These are phyloP conservation scores for Henckelia pumila DNA, from an alignment of 257 asterid species.

Conservation along the genomic window DNA sequence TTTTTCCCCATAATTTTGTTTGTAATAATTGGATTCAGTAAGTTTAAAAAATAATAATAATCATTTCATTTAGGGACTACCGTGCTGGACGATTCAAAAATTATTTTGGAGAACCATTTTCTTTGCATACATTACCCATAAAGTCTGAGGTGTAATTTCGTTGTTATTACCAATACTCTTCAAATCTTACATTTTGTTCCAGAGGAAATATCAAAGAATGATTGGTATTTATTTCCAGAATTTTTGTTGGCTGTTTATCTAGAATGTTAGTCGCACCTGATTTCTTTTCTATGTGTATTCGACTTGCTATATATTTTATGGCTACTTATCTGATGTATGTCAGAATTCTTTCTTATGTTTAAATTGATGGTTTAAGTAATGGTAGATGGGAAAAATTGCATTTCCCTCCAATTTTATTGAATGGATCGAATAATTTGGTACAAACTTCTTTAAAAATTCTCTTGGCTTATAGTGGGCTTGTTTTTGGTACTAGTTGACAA, in stretches of 20 bases:
- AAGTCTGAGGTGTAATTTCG: background rate
- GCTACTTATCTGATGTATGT: background rate
- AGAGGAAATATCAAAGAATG: background rate
- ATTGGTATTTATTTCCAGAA: background rate
- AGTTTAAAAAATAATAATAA: no score
- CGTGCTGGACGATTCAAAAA: no score
- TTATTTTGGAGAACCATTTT: background rate
- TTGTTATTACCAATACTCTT: background rate
- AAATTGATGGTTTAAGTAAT: background rate
- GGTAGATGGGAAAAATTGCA: background rate
- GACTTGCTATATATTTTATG: background rate
- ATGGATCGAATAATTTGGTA: background rate
- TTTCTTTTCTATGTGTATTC: background rate
- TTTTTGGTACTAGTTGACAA: background rate
- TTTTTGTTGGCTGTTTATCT: background rate
- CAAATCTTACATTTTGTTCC: background rate
- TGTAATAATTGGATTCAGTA: no score
- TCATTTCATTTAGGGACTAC: no score
- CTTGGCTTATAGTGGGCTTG: background rate
- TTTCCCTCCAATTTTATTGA: background rate
- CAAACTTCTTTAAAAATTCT: background rate
- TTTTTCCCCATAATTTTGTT: background rate
- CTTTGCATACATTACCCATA: background rate
- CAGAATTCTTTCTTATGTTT: no score
- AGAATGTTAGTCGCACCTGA: background rate